Percentiles rank a stretch among this genome's conserved stretches.
Evolutionary conservation across 345 rosid species (phyloP).

Genomic region (Hypericum androsaemum): DNA sequence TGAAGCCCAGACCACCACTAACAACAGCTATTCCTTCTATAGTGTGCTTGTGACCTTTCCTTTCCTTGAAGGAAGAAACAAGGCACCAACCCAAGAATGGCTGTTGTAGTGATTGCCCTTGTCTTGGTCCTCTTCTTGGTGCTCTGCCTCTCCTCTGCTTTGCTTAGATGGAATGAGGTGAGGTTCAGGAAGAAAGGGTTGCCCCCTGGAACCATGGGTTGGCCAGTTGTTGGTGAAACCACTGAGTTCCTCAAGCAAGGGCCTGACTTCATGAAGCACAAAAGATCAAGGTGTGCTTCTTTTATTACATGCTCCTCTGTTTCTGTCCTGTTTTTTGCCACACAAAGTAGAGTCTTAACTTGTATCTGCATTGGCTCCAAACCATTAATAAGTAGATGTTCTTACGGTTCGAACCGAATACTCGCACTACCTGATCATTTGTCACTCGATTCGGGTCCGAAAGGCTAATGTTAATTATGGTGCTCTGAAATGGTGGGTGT

Average conservation of each 20-base stretch:
- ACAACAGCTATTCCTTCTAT: too few species aligned
- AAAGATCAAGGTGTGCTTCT: conserved; percentile 42
- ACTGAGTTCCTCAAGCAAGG: conserved; percentile 68
- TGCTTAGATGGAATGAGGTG: conserved; percentile 65
- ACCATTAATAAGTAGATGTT: too few species aligned
- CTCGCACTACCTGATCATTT: too few species aligned
- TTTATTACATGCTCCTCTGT: background rate
- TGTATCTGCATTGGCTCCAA: too few species aligned
- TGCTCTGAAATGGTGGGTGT: too few species aligned
- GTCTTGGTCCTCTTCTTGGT: conserved; percentile 16
- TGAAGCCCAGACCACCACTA: too few species aligned
- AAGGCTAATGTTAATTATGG: too few species aligned
- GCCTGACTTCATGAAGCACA: conserved; percentile 68
- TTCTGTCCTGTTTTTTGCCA: background rate
- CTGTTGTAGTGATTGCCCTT: conserved; percentile 30
- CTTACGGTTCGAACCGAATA: too few species aligned
- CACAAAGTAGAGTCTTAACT: too few species aligned
- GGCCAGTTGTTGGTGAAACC: conserved; percentile 84
- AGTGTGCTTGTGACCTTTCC: background rate
- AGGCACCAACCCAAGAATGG: conserved; percentile 32
- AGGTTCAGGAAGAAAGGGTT: conserved; percentile 45
- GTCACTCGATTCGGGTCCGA: too few species aligned
- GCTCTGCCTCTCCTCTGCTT: conserved; percentile 40
- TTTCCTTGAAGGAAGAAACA: background rate
- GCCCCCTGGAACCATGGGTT: conserved; percentile 93